Percentiles rank a stretch among this genome's conserved stretches.
Conservation (phyloP, 140 eudicot species). For the Artemisia princeps region DNA sequence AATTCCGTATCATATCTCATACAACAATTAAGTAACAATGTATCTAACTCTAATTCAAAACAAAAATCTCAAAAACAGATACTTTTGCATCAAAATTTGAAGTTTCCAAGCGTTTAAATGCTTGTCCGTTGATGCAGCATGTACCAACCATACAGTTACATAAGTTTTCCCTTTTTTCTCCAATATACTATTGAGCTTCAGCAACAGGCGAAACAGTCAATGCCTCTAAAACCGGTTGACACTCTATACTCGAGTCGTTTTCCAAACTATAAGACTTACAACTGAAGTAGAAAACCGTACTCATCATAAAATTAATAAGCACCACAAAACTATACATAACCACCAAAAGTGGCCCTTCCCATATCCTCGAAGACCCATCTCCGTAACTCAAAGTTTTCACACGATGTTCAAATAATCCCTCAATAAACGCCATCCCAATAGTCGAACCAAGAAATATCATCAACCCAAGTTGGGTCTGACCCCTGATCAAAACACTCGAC, state of each 20-base stretch:
- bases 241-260: constrained; percentile 41
- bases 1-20: constrained; percentile 13
- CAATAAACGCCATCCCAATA: constrained; percentile 78
- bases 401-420: constrained; percentile 92
- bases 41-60: constrained; percentile 23
- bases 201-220: constrained; percentile 33
- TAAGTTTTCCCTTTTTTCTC: background rate
- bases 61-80: constrained; percentile 3
- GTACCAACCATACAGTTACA: constrained; percentile 21
- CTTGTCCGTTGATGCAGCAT: background rate
- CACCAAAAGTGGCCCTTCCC: constrained; percentile 98
- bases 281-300: constrained; percentile 73
- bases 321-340: constrained; percentile 81
- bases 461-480: constrained; percentile 90
- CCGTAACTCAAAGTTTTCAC: constrained; percentile 90
- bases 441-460: constrained; percentile 82
- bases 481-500: constrained; percentile 65
- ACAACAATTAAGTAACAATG: constrained; percentile 19
- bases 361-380: constrained; percentile 88
- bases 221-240: constrained; percentile 64
- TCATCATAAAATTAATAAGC: constrained; percentile 88
- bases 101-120: constrained; percentile 13
- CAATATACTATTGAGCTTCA: constrained; percentile 28
- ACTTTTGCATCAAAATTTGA: constrained; percentile 20
- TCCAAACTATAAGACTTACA: constrained; percentile 74